Conservation (phyloP, 2,329 filamentous ascomycete species). For the Epichloe hybrida region DNA sequence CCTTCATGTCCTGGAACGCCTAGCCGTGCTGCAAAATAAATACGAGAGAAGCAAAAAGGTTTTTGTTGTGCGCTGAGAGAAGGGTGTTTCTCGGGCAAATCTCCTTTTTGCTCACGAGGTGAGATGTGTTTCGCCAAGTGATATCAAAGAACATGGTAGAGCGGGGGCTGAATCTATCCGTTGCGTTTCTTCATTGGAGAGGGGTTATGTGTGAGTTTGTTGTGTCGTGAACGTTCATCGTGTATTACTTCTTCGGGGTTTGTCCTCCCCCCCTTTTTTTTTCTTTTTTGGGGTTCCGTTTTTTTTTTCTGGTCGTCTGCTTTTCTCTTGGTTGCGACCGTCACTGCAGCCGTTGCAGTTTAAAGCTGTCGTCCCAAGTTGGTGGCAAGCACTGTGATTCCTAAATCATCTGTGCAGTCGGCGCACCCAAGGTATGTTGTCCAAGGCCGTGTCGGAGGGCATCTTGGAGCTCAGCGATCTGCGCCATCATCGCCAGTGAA, state of each 20-base stretch:
- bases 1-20: constrained; percentile 1
- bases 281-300: neutral
- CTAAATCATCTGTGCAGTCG: constrained; percentile 29
- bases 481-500: constrained; percentile 33
- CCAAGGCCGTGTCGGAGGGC: constrained; percentile 23
- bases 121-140: neutral
- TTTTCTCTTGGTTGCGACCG: neutral
- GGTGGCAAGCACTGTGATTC: neutral
- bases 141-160: neutral
- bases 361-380: neutral
- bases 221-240: constrained; percentile 1
- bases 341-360: neutral
- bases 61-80: neutral
- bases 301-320: neutral
- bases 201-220: neutral
- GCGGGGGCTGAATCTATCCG: constrained; percentile 1
- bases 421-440: constrained; percentile 20
- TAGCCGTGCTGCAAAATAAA: constrained; percentile 1
- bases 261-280: neutral
- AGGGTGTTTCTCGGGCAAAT: neutral
- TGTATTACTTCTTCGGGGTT: neutral
- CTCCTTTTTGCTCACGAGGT: neutral
- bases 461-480: constrained; percentile 33
- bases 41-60: neutral
- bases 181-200: constrained; percentile 1